Evolutionary conservation across 2,329 filamentous ascomycete species (phyloP).

Genomic region (Beauveria sp.): DNA sequence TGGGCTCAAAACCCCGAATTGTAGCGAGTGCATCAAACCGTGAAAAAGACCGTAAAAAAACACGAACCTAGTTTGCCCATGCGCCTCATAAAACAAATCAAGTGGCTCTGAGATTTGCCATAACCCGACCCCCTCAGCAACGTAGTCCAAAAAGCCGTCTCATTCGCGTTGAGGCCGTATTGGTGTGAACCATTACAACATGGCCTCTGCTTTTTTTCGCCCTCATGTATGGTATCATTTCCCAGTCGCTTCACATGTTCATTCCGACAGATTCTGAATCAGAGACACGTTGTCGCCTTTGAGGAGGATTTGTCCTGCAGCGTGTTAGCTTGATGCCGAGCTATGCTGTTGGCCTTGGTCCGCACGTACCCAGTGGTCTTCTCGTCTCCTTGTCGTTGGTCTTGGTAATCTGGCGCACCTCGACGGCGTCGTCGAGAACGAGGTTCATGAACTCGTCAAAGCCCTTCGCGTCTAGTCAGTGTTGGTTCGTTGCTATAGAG

Average conservation of each 20-base stretch:
- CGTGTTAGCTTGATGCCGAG: not conserved
- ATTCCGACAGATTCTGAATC: constrained; percentile 50
- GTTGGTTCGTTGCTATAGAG: constrained; percentile 54
- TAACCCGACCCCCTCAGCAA: not conserved
- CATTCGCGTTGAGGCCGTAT: not conserved
- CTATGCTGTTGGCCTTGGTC: not conserved
- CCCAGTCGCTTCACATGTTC: constrained; percentile 41
- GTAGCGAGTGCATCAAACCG: not conserved
- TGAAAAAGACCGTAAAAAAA: constrained; percentile 1
- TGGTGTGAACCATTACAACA: not conserved
- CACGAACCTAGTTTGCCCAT: constrained; percentile 3
- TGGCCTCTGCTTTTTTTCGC: not conserved
- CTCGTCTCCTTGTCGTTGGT: constrained; percentile 67
- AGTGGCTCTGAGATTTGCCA: not conserved
- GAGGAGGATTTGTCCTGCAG: constrained; percentile 69
- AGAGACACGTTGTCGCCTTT: constrained; percentile 85
- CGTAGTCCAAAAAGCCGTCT: constrained; percentile 3
- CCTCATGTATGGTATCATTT: not conserved
- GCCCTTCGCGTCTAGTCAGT: constrained; percentile 50
- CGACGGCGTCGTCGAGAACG: constrained; percentile 89
- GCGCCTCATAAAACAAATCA: constrained; percentile 7
- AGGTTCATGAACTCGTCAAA: constrained; percentile 99
- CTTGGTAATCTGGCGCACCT: constrained; percentile 81
- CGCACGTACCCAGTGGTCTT: constrained; percentile 62
- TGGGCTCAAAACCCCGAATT: not conserved